Conservation (phyloP, 257 asterid species). For the Haberlea rhodopensis region DNA sequence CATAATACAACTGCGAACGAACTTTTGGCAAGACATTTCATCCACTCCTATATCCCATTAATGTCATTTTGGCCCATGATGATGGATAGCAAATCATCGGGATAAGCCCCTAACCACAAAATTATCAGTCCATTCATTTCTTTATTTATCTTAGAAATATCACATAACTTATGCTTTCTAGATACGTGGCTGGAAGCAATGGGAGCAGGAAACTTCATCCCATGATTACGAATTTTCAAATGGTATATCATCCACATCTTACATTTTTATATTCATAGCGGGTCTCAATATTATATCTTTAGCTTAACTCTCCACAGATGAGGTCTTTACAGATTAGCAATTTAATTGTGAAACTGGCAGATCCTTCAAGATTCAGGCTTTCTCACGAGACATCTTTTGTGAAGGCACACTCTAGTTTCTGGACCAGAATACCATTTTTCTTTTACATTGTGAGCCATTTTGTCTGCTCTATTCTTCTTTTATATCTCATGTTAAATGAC, state of each 20-base stretch:
- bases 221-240: slow-evolving; percentile 71
- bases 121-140: too few relatives aligned
- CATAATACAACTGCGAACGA: too few relatives aligned
- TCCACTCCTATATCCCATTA: too few relatives aligned
- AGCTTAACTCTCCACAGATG: slow-evolving; percentile 2
- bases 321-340: slow-evolving; percentile 11
- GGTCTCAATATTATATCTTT: not conserved
- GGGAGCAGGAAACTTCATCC: slow-evolving; percentile 86
- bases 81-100: too few relatives aligned
- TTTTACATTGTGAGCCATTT: slow-evolving; percentile 64
- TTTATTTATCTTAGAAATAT: not conserved
- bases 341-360: slow-evolving; percentile 41
- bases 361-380: slow-evolving; percentile 90
- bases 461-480: slow-evolving; percentile 1
- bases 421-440: slow-evolving; percentile 78
- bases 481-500: too few relatives aligned
- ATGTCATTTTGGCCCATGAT: too few relatives aligned
- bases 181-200: slow-evolving; percentile 88
- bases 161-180: slow-evolving; percentile 31
- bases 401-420: slow-evolving; percentile 87
- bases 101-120: too few relatives aligned
- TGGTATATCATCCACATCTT: slow-evolving; percentile 40
- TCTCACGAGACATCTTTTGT: slow-evolving; percentile 92
- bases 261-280: slow-evolving; percentile 1
- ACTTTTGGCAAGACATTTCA: too few relatives aligned